A percentile compares a stretch with the other conserved stretches of the same genome.
phyloP scores from a whole-genome alignment of 805 yeast genomes.

The Geotrichum ghanense region DNA sequence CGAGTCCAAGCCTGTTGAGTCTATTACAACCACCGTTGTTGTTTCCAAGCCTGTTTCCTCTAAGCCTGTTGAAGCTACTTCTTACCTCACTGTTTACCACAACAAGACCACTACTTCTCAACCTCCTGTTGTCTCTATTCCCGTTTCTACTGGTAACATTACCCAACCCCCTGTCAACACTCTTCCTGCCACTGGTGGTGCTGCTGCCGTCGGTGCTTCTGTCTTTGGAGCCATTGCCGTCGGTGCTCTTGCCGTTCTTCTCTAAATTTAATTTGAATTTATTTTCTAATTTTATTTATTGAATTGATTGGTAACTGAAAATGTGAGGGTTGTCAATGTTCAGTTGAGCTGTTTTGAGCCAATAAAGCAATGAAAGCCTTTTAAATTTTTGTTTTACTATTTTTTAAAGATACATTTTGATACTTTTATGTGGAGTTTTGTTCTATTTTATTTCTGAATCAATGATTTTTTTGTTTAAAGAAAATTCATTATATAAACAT shows the following conservation, averaged over 20 bases:
- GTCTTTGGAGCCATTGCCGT: background rate
- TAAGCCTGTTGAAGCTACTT: background rate
- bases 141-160: slow-evolving; percentile 1
- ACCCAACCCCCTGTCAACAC: background rate
- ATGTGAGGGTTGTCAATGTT: background rate
- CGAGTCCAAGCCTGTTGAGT: background rate
- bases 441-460: background rate
- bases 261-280: background rate
- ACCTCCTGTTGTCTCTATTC: background rate
- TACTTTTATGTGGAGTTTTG: too few relatives aligned
- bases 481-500: background rate
- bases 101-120: background rate
- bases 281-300: too few relatives aligned
- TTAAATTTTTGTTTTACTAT: too few relatives aligned
- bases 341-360: background rate
- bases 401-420: too few relatives aligned
- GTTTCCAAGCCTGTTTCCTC: background rate
- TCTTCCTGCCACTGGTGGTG: background rate
- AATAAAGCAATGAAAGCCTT: too few relatives aligned
- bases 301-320: too few relatives aligned
- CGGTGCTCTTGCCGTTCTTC: background rate
- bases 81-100: background rate
- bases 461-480: background rate
- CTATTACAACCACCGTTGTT: background rate
- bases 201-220: background rate